Evolutionary conservation across 1,139 yeast genomes (phyloP), one percentile per base, ranked within the genome.

Genomic region (Geotrichum reessii): DNA sequence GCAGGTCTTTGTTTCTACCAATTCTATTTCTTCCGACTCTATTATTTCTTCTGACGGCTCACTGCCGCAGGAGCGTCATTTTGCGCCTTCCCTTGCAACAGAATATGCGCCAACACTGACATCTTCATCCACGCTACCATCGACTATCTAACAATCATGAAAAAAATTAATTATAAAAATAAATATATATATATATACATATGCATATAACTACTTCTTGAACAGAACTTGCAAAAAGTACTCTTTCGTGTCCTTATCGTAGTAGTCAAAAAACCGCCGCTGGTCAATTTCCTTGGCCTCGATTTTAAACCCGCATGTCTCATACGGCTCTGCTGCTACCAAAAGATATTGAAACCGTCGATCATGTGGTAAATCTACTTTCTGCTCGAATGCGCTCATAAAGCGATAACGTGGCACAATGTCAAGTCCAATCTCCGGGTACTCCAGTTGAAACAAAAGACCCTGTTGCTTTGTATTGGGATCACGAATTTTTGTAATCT

Each of bases 241-340:
- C 65, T 84, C 87, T 64, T 81, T 81, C 1, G 84, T 76, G 67
- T 87, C 95, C 31, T 68, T 71, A 71, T 87, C 93, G 81, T 85
- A 89, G 68, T 77, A 78, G 72, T 86, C 82, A 91, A 93, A 87
- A 58, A 81, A 80, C 55, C 74, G 74, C 1, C 78, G 74, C 63
- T 77, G 75, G 64, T 83, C 87, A 22, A 85, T 81, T 37, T 79
- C 78, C 31, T 73, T 76, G 25, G 82, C 78, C 1, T 93, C 93
- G 6, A 90, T 76, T 57, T 87, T 84, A 63, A 90, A 76, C 2
- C 85, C 86, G 17, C 87, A 76, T 57, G 85, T 87, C 60, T 88
- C 93, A 70, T 88, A 90, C 0, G 96, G 96, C 67, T 88, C 96
- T 0, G 88, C 95, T 27, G 89, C 82, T 0, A 89, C 72, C n/a